Evolutionary conservation across 2,329 filamentous ascomycete species (phyloP).

Genomic region (Botrytis deweyae): DNA sequence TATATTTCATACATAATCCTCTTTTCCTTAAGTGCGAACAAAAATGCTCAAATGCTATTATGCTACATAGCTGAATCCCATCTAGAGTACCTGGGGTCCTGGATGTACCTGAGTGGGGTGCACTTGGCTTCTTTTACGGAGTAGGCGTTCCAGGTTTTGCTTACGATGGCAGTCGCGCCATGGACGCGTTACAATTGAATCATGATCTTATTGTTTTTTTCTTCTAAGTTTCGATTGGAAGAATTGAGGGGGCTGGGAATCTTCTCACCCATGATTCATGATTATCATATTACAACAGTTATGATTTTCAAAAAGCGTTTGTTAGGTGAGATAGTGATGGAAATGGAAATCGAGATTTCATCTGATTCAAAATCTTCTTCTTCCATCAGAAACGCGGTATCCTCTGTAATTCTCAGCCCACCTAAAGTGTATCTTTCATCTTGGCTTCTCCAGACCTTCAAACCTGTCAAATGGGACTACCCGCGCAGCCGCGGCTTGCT

Average conservation of each 20-base stretch:
- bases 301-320: constrained; percentile 2
- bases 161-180: neutral
- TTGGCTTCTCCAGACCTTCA: neutral
- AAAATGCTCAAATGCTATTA: neutral
- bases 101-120: constrained; percentile 16
- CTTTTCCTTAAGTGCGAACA: neutral
- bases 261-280: constrained; percentile 7
- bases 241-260: constrained; percentile 19
- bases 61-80: constrained; percentile 1
- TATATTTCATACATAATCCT: neutral
- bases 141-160: neutral
- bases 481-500: constrained; percentile 16
- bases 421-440: neutral
- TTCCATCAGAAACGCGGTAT: neutral
- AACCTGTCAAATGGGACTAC: constrained; percentile 22
- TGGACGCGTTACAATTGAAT: constrained; percentile 1
- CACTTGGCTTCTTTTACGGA: neutral
- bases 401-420: constrained; percentile 3
- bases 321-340: neutral
- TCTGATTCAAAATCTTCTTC: neutral
- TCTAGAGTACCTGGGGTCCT: constrained; percentile 2
- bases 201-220: constrained; percentile 4
- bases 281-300: neutral
- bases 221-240: constrained; percentile 1
- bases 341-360: constrained; percentile 4